A percentile compares a stretch with the other conserved stretches of the same genome.
Evolutionary conservation across 2,329 filamentous ascomycete species (phyloP).

Genomic region (Sarocladiaceae sp.): DNA sequence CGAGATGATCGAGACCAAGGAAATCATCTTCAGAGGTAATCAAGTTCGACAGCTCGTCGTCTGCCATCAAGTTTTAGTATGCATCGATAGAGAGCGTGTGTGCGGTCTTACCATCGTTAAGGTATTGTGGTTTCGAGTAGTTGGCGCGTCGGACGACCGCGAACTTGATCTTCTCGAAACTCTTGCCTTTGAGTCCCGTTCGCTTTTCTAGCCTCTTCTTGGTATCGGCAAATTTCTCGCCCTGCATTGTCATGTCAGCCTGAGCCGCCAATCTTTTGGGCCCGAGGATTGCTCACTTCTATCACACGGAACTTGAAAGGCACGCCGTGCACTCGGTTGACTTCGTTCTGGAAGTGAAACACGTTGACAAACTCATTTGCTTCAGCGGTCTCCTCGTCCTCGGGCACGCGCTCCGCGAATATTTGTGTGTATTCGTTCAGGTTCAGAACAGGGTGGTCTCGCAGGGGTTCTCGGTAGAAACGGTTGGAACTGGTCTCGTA

Average conservation of each 20-base stretch:
- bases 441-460: constrained; percentile 69
- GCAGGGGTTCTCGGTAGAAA: constrained; percentile 72
- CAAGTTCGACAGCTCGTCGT: constrained; percentile 54
- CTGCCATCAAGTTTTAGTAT: constrained; percentile 33
- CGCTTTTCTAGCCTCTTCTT: constrained; percentile 92
- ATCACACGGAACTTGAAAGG: constrained; percentile 89
- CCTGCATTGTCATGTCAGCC: constrained; percentile 39
- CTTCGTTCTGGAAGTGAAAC: constrained; percentile 91
- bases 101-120: constrained; percentile 89
- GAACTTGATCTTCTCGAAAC: constrained; percentile 98
- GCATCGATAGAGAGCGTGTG: too few relatives aligned
- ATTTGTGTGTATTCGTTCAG: constrained; percentile 83
- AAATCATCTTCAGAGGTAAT: constrained; percentile 53
- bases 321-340: constrained; percentile 76
- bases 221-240: constrained; percentile 83
- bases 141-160: constrained; percentile 68
- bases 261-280: neutral
- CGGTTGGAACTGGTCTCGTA: constrained; percentile 82
- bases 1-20: constrained; percentile 62
- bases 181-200: constrained; percentile 94
- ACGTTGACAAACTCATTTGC: constrained; percentile 65
- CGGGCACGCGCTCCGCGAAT: constrained; percentile 75
- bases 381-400: constrained; percentile 61
- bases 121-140: constrained; percentile 75
- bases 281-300: constrained; percentile 50